Base-by-base conservation (phyloP, 2,329 filamentous ascomycete species). In the Hypoxylon sp. region DNA sequence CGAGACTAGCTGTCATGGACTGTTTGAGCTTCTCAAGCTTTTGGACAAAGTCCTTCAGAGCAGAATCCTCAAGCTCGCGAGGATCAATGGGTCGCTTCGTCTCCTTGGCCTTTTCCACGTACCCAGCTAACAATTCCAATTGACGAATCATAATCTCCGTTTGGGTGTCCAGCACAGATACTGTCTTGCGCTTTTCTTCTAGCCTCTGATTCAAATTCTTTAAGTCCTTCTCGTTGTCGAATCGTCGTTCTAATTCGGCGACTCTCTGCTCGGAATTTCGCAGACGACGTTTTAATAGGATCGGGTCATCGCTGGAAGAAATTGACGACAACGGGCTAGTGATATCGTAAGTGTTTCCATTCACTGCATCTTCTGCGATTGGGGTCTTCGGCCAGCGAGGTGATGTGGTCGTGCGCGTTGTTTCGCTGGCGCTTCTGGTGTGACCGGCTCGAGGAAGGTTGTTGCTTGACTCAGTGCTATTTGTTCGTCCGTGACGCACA, bases 91-190 rank as follows among this genome's bases (percentile, higher is more conserved):
- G 86, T 44, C 88, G 84, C 66, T 89, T 89, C 35, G 83, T 89
- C 58, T 90, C 87, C 73, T 96, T 97, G 45, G 91, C 91, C 42
- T 84, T 84, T 67, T 93, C 89, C 13, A 97, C 85, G 67, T 94
- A 93, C 34, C 92, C 90, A 3, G 91, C 92, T 64, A 97, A 82
- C 26, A 93, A 88, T 67, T 96, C 91, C 12, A 97, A 78, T 70
- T 97, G 91, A 29, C 90, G 88, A 64, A 97, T 90, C 73, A 96
- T 93, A 70, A 97, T 92, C 72, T 97, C 93, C 40, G 91, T 91
- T 72, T 97, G 91, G 0, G 92, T 93, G 69, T 97, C 93, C 41
- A 97, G 78, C 12, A 95, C 89, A 5, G 93, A 93, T 69, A 99
- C 94, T 0, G 94, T 97, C 65, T 95, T 96, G 51, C 94, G 83